Conservation (phyloP, 345 rosid genomes). For the Arabidopsis arenosa region DNA sequence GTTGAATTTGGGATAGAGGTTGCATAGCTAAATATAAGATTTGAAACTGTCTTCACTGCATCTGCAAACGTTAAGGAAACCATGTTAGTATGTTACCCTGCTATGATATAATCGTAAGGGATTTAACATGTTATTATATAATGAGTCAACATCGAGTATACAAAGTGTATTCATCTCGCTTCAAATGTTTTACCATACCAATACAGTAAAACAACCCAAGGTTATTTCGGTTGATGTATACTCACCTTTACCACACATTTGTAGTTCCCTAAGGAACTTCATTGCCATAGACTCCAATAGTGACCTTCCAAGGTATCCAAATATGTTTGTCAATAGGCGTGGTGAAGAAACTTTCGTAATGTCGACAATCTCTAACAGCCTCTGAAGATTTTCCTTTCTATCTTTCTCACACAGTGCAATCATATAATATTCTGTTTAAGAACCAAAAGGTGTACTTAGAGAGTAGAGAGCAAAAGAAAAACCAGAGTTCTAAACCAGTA, state of each 20-base stretch:
- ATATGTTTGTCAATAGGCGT: constrained; percentile 49
- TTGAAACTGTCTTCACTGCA: constrained; percentile 50
- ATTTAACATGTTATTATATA: background rate
- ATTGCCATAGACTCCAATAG: constrained; percentile 58
- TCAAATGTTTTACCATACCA: too few relatives aligned
- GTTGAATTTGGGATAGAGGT: constrained; percentile 60
- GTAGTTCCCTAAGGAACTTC: constrained; percentile 58
- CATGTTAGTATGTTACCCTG: constrained; percentile 16
- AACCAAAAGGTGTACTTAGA: background rate
- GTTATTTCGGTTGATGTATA: too few relatives aligned
- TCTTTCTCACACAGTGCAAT: constrained; percentile 67
- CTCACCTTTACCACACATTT: constrained; percentile 51
- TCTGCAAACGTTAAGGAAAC: constrained; percentile 52
- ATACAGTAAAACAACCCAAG: too few relatives aligned
- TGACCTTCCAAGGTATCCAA: constrained; percentile 66
- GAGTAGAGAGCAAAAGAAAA: background rate
- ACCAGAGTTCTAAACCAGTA: background rate
- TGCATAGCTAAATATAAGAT: constrained; percentile 60
- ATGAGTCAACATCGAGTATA: background rate
- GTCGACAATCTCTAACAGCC: constrained; percentile 63
- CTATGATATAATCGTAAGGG: background rate
- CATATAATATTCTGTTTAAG: constrained; percentile 64
- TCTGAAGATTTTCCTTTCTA: constrained; percentile 53
- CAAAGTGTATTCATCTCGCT: too few relatives aligned
- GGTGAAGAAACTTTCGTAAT: constrained; percentile 39